These are phyloP conservation scores for Nicotiana noctiflora DNA, from an alignment of 257 asterid species.

Conservation along the genomic window DNA sequence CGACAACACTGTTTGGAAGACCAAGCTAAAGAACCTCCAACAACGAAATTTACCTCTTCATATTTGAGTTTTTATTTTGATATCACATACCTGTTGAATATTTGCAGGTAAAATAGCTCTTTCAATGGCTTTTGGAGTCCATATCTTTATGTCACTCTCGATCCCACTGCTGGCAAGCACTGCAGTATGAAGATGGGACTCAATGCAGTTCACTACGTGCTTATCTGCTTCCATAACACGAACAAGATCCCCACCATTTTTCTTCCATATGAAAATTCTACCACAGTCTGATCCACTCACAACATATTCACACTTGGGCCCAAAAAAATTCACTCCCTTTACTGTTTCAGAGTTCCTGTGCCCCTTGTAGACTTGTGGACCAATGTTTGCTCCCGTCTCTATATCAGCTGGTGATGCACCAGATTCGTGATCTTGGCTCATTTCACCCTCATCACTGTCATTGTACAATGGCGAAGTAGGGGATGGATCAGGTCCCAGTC, in stretches of 20 bases:
- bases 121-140: slow-evolving; percentile 73
- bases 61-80: background rate
- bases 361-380: slow-evolving; percentile 79
- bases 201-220: slow-evolving; percentile 70
- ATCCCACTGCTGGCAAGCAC: slow-evolving; percentile 86
- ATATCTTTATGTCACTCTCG: slow-evolving; percentile 68
- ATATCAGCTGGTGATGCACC: slow-evolving; percentile 22
- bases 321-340: slow-evolving; percentile 79
- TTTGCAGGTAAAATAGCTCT: slow-evolving; percentile 60
- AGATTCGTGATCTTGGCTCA: slow-evolving; percentile 22
- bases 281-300: slow-evolving; percentile 96
- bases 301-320: slow-evolving; percentile 84
- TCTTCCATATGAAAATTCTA: slow-evolving; percentile 85
- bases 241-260: slow-evolving; percentile 68
- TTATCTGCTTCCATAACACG: slow-evolving; percentile 86
- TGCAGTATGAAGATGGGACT: slow-evolving; percentile 71
- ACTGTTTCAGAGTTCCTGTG: slow-evolving; percentile 70
- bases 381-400: slow-evolving; percentile 24
- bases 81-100: slow-evolving; percentile 49
- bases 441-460: slow-evolving; percentile 31
- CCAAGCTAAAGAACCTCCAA: slow-evolving; percentile 1
- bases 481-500: slow-evolving; percentile 51
- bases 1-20: background rate
- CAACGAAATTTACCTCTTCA: background rate
- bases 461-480: slow-evolving; percentile 28